These are phyloP conservation scores for Didymella keratinophila DNA, from an alignment of 2,329 filamentous ascomycete genomes.

Conservation along the genomic window DNA sequence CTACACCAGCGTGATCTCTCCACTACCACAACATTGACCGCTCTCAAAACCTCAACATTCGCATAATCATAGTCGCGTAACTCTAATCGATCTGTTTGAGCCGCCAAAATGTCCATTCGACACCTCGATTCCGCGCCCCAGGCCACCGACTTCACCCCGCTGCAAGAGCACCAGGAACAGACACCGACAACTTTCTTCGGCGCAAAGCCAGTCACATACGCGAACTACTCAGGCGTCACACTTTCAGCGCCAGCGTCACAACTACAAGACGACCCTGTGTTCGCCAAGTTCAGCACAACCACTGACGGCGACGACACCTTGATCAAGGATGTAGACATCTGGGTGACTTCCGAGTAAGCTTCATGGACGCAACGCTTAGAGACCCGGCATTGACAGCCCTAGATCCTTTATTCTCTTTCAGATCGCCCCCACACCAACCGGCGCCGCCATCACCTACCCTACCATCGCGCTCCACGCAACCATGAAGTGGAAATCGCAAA, in stretches of 20 bases:
- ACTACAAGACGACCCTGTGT: slow-evolving; percentile 57
- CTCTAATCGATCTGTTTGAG: neutral
- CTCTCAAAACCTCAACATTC: neutral
- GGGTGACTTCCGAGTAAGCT: slow-evolving; percentile 57
- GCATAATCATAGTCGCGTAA: neutral
- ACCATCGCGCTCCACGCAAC: slow-evolving; percentile 78
- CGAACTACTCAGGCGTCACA: slow-evolving; percentile 64
- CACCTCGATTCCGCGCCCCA: slow-evolving; percentile 67
- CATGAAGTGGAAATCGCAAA: slow-evolving; percentile 61
- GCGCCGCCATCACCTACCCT: slow-evolving; percentile 76
- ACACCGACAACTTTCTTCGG: slow-evolving; percentile 77
- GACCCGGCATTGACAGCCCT: slow-evolving; percentile 6
- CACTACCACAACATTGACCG: neutral
- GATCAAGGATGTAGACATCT: slow-evolving; percentile 54
- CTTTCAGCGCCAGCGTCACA: slow-evolving; percentile 66
- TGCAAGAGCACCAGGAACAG: slow-evolving; percentile 74
- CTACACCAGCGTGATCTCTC: slow-evolving; percentile 11
- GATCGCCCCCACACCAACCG: slow-evolving; percentile 59
- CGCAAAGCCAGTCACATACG: slow-evolving; percentile 75
- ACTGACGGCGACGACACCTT: slow-evolving; percentile 39
- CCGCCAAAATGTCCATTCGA: slow-evolving; percentile 46
- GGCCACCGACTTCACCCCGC: slow-evolving; percentile 66
- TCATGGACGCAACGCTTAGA: neutral
- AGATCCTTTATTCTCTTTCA: slow-evolving; percentile 71
- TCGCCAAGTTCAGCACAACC: slow-evolving; percentile 54